Conservation (phyloP, 2,329 filamentous ascomycete genomes). For the Cladorrhinum sp. region DNA sequence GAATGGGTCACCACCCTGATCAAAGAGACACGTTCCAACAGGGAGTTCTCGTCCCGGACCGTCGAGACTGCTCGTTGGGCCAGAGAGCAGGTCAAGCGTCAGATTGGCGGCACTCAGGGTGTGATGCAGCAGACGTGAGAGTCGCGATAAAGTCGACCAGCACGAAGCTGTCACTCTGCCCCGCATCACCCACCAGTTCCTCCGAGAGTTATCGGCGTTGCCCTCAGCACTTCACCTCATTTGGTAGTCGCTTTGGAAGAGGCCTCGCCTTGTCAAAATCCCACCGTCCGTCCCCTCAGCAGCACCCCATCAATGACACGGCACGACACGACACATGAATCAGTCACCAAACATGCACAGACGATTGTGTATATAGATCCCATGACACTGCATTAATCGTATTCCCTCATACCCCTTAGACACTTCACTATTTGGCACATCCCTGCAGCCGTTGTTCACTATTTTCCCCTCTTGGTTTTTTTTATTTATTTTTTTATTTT, state of each 20-base stretch:
- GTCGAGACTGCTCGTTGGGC: conserved; percentile 96
- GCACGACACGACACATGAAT: conserved; percentile 20
- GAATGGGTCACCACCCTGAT: conserved; percentile 90
- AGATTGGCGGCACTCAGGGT: conserved; percentile 56
- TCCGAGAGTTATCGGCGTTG: conserved; percentile 12
- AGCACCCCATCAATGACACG: conserved; percentile 21
- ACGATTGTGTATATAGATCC: conserved; percentile 28
- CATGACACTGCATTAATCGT: conserved; percentile 20
- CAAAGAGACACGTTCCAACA: conserved; percentile 85
- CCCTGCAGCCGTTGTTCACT: conserved; percentile 22
- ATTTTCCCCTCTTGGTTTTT: conserved; percentile 13
- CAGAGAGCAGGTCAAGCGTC: conserved; percentile 94
- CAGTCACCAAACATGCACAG: conserved; percentile 25
- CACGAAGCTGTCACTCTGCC: conserved; percentile 8
- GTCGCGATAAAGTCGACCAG: conserved; percentile 11
- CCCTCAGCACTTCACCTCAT: conserved; percentile 9
- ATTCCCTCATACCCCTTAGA: conserved; percentile 26
- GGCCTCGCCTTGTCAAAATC: conserved; percentile 11
- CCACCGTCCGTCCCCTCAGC: conserved; percentile 13
- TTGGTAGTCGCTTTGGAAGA: conserved; percentile 12
- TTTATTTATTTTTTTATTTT: conserved; percentile 21
- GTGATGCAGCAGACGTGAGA: conserved; percentile 52
- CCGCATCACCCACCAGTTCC: conserved; percentile 4
- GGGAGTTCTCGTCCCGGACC: conserved; percentile 79
- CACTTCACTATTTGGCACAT: conserved; percentile 24